These are phyloP conservation scores for Pseudocercospora musae DNA, from an alignment of 2,329 filamentous ascomycete species.

Conservation along the genomic window DNA sequence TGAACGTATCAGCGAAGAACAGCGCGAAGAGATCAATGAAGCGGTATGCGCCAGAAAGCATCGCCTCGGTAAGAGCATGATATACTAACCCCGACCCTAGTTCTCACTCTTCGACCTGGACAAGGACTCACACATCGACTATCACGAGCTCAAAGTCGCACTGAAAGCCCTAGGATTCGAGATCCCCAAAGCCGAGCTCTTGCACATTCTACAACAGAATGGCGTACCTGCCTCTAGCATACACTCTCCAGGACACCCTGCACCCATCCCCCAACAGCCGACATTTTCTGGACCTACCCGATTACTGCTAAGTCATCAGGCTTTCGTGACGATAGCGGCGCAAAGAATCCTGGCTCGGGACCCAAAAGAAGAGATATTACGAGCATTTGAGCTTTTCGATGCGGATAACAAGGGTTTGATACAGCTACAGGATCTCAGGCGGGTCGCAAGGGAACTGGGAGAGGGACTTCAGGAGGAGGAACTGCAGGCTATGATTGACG, in stretches of 20 bases:
- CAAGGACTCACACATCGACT: conserved; percentile 90
- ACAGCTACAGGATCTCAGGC: conserved; percentile 78
- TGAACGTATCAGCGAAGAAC: conserved; percentile 72
- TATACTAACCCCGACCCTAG: conserved; percentile 47
- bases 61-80: not conserved
- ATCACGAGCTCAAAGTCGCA: conserved; percentile 96
- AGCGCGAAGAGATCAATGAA: conserved; percentile 89
- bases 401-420: conserved; percentile 89
- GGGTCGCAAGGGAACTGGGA: conserved; percentile 85
- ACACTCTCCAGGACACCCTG: conserved; percentile 45
- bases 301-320: conserved; percentile 67
- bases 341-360: conserved; percentile 77
- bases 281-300: conserved; percentile 50
- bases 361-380: conserved; percentile 83
- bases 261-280: conserved; percentile 26
- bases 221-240: conserved; percentile 56
- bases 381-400: conserved; percentile 92
- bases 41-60: conserved; percentile 57
- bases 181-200: conserved; percentile 79
- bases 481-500: conserved; percentile 92
- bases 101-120: conserved; percentile 96
- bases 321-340: conserved; percentile 72
- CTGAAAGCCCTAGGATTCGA: conserved; percentile 95
- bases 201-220: conserved; percentile 74
- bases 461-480: conserved; percentile 93